Evolutionary conservation across 1,284 basidiomycete species (phyloP).

Genomic region (Naganishia cerealis): DNA sequence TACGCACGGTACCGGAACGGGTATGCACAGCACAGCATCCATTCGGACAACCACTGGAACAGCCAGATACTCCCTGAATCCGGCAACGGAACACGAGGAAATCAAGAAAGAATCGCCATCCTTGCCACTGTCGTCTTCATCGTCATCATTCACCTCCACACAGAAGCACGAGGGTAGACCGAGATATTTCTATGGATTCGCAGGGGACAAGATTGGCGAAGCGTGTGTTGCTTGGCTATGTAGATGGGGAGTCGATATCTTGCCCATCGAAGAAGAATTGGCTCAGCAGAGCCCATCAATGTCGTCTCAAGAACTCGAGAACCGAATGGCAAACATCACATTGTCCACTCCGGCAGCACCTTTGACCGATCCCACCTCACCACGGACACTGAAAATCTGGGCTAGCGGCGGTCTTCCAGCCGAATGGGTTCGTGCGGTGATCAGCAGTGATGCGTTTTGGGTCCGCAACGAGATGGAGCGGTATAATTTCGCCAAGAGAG

Average conservation of each 20-base stretch:
- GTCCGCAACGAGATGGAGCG: conserved; percentile 74
- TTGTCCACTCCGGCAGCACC: neutral
- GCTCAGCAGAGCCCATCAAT: neutral
- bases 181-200: conserved; percentile 70
- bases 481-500: conserved; percentile 72
- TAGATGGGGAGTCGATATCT: conserved; percentile 78
- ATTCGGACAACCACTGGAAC: neutral
- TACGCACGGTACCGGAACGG: conserved; percentile 5
- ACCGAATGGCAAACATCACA: conserved; percentile 33
- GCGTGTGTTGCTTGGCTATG: conserved; percentile 83
- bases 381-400: conserved; percentile 59
- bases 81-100: neutral
- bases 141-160: neutral
- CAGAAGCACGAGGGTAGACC: neutral
- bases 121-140: neutral
- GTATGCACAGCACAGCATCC: neutral
- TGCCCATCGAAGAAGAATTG: conserved; percentile 64
- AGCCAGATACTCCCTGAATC: neutral
- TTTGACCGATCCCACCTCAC: neutral
- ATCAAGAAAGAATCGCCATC: conserved; percentile 19
- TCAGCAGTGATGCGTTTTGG: conserved; percentile 79
- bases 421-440: conserved; percentile 69
- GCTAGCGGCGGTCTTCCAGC: conserved; percentile 68
- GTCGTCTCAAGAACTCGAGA: neutral
- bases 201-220: conserved; percentile 87